Evolutionary conservation across 83 land plant genomes (phyloP).

Genomic region (Picea mariana): DNA sequence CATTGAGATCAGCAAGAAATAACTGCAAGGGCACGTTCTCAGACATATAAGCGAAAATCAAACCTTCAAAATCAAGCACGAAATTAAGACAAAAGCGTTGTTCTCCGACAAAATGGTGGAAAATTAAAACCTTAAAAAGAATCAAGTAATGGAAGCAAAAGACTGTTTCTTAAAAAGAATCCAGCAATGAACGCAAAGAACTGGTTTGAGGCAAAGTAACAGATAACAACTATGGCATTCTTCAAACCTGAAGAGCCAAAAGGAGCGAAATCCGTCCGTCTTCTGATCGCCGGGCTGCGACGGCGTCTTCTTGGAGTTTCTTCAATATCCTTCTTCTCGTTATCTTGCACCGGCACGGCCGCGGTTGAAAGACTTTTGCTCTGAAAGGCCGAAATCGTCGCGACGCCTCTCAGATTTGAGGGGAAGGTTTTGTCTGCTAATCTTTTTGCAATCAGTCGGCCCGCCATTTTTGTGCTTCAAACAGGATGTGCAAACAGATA

Average conservation of each 20-base stretch:
- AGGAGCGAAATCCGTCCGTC: not conserved
- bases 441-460: conserved; percentile 5
- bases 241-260: not conserved
- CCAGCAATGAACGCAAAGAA: not conserved
- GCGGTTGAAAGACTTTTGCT: not conserved
- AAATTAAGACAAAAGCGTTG: no score
- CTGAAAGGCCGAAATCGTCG: not conserved
- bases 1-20: no score
- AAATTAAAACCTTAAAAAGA: no score
- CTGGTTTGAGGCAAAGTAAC: no score
- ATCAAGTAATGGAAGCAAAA: not conserved
- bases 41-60: no score
- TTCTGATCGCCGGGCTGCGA: not conserved
- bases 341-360: not conserved
- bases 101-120: no score
- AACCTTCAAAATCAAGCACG: no score
- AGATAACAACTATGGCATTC: not conserved
- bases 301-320: not conserved
- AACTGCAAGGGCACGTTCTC: no score
- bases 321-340: not conserved
- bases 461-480: not conserved
- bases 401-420: not conserved
- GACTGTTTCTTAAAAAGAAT: no score
- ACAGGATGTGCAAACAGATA: no score
- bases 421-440: not conserved